Conservation (phyloP, 768 basidiomycete species). For the Baorangia bicolor region DNA sequence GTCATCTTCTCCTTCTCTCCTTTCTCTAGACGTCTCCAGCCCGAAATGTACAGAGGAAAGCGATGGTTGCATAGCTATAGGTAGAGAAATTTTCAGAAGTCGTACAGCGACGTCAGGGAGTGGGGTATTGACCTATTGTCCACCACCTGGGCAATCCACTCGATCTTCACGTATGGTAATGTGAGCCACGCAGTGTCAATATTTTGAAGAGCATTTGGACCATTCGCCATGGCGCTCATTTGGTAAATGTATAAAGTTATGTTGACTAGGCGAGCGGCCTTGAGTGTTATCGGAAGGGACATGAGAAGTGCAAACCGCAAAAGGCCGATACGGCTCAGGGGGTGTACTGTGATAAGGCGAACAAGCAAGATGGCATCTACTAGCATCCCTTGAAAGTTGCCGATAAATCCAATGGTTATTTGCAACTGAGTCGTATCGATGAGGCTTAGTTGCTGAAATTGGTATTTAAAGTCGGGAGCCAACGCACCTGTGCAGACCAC, state of each 20-base stretch:
- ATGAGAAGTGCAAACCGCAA: conserved; percentile 15
- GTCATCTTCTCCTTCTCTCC: too few relatives aligned
- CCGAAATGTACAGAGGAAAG: conserved; percentile 31
- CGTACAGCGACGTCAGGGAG: background rate
- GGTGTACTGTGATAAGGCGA: conserved; percentile 23
- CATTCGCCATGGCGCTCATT: background rate
- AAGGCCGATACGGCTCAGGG: conserved; percentile 4
- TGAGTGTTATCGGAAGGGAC: conserved; percentile 20
- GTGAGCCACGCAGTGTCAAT: conserved; percentile 10
- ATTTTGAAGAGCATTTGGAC: background rate
- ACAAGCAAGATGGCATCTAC: conserved; percentile 25
- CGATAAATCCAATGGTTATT: conserved; percentile 21
- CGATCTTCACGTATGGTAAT: conserved; percentile 31
- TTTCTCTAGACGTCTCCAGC: too few relatives aligned
- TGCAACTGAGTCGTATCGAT: conserved; percentile 3
- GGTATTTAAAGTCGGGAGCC: too few relatives aligned
- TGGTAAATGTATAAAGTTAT: conserved; percentile 12
- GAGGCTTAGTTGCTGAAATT: background rate
- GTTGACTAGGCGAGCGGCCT: conserved; percentile 21
- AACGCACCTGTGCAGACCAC: conserved; percentile 11
- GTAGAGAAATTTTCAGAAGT: background rate
- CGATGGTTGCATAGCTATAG: conserved; percentile 24
- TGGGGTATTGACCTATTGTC: conserved; percentile 26
- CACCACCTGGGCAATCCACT: conserved; percentile 27
- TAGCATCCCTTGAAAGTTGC: conserved; percentile 21